phyloP scores from a whole-genome alignment of 306 rosid species.

The peach (Prunus persica) region Prunus_persica_NCBIv2 NC_034011.1:7068501-7069000 shows the following conservation, averaged over 20 bases:
- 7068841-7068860: not conserved
- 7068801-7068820: not conserved
- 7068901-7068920: conserved; percentile 64
- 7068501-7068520: not conserved
- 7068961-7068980: conserved; percentile 30
- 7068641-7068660: not conserved
- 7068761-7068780: conserved; percentile 54
- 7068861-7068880: conserved; percentile 67
- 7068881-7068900: conserved; percentile 88
- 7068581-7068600: not conserved
- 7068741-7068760: conserved; percentile 94
- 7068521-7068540: not conserved
- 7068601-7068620: not conserved
- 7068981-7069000: not conserved
- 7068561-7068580: not conserved
- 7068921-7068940: conserved; percentile 85
- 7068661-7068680: conserved; percentile 2
- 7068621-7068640: not conserved
- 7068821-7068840: not conserved
- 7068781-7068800: not conserved
- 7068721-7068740: conserved; percentile 89
- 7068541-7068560: not conserved
- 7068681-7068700: conserved; percentile 77
- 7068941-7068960: conserved; percentile 71
- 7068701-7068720: conserved; percentile 84